Evolutionary conservation across 306 rosid species (phyloP).

Genomic region (Datisca glomerata): DNA sequence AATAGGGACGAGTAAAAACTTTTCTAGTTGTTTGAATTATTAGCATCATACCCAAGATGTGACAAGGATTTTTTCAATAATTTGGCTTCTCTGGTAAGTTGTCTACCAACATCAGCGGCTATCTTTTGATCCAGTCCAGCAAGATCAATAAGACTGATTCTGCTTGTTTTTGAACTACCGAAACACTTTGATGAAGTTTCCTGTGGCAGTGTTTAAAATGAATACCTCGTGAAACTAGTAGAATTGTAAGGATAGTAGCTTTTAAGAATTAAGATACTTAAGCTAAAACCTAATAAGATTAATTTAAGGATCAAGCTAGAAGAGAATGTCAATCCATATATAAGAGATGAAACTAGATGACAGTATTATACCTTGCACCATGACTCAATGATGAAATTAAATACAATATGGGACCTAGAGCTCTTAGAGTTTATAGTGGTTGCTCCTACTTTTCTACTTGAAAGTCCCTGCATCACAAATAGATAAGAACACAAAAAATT

Average conservation of each 20-base stretch:
- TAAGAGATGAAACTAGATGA: background rate
- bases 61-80: slow-evolving; percentile 76
- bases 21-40: too few relatives aligned
- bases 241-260: too few relatives aligned
- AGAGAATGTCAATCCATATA: too few relatives aligned
- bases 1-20: too few relatives aligned
- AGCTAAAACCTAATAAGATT: too few relatives aligned
- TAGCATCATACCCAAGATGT: slow-evolving; percentile 66
- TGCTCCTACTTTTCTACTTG: slow-evolving; percentile 93
- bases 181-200: slow-evolving; percentile 61
- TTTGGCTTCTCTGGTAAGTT: slow-evolving; percentile 48
- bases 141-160: slow-evolving; percentile 84
- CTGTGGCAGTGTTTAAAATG: slow-evolving; percentile 25
- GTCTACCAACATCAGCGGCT: slow-evolving; percentile 44
- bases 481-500: too few relatives aligned
- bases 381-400: slow-evolving; percentile 74
- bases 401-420: slow-evolving; percentile 86
- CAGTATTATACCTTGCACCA: slow-evolving; percentile 71
- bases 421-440: slow-evolving; percentile 78
- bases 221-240: too few relatives aligned
- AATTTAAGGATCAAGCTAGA: too few relatives aligned
- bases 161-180: slow-evolving; percentile 91
- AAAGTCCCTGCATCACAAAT: slow-evolving; percentile 65
- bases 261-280: too few relatives aligned
- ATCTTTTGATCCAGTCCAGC: slow-evolving; percentile 74